Base-by-base conservation (phyloP, 2,329 filamentous ascomycete genomes). In the Pyrenophora tritici-repentis region DNA sequence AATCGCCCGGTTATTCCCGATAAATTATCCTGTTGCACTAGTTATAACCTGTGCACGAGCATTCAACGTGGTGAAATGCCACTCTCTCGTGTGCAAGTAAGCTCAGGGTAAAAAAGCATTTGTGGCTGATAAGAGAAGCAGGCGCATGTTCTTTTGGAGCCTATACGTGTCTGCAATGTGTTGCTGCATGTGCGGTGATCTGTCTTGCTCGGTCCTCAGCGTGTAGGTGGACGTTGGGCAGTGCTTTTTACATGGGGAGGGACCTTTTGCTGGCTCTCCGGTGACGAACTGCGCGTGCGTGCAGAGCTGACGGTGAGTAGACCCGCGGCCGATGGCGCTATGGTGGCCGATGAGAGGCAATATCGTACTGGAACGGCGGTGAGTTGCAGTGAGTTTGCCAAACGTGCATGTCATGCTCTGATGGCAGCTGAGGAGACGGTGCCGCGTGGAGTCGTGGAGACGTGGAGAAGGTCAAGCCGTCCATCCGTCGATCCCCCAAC, bases 401-500 rank as follows among this genome's bases (percentile, higher is more conserved):
- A 7, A 24, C 22, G 22, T 24, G 22, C 22, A 24, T 24, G 22
- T 24, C 22, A 24, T 24, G 22, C 16, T 32, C 26, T 1, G 39
- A 42, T 26, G 13, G 39, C 29, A 29, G 24, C 9, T 16, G 35
- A 20, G 35, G 13, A 6, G 16, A 22, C 18, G 38, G 37, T 39
- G 20, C 29, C 17, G 35, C 32, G 53, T 52, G 22, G 22, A 24
- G 22, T 24, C 22, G 22, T 24, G 22, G 22, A 24, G 22, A 24
- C 38, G 48, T 49, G 53, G 53, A 42, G 42, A 42, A 49, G 44
- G 39, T 20, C 35, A 48, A 18, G 18, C 7, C 49, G 45, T 34
- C 26, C 37, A 24, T 16, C 10, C 24, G 53, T 45, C 46, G 53
- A 56, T 56, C 53, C 53, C 53, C 53, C 50, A 46, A 40, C 32